Evolutionary conservation across 2,329 filamentous ascomycete genomes (phyloP).

Genomic region (Claviceps pusilla): DNA sequence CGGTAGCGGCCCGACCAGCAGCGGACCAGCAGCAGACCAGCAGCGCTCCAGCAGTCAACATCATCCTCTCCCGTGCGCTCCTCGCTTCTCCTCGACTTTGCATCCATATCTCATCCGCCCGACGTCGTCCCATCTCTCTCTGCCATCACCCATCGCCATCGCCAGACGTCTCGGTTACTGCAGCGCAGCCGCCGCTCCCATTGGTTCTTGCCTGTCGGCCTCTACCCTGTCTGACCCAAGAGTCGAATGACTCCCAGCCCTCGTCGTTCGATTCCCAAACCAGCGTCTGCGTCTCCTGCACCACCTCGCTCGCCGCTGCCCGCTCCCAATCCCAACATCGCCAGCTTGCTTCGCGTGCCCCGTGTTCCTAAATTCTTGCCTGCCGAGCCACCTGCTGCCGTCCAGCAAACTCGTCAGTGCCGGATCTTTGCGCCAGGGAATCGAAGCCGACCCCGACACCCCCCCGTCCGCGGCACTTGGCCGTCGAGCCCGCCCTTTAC

Average conservation of each 20-base stretch:
- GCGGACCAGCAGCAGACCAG: too few species aligned
- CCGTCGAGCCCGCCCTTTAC: neutral
- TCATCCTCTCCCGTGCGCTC: neutral
- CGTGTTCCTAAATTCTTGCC: neutral
- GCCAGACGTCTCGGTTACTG: slow-evolving; percentile 1
- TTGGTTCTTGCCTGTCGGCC: slow-evolving; percentile 2
- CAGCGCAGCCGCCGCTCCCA: slow-evolving; percentile 1
- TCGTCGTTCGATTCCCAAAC: slow-evolving; percentile 6
- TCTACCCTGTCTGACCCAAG: slow-evolving; percentile 2
- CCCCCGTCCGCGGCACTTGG: slow-evolving; percentile 1
- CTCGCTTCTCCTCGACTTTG: neutral
- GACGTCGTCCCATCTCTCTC: slow-evolving; percentile 2
- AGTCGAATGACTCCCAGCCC: slow-evolving; percentile 5
- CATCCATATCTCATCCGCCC: neutral
- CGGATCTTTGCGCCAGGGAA: neutral
- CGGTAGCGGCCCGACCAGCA: too few species aligned
- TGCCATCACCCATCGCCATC: neutral
- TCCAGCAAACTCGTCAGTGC: neutral
- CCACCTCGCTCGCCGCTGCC: neutral
- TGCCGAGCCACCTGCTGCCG: slow-evolving; percentile 1
- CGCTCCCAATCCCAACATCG: neutral
- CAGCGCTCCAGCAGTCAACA: neutral
- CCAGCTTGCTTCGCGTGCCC: neutral
- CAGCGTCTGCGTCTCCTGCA: slow-evolving; percentile 3
- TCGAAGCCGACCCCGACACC: neutral